Conservation (phyloP, 495 filamentous ascomycete genomes). For the Friedmanniomyces simplex region DNA sequence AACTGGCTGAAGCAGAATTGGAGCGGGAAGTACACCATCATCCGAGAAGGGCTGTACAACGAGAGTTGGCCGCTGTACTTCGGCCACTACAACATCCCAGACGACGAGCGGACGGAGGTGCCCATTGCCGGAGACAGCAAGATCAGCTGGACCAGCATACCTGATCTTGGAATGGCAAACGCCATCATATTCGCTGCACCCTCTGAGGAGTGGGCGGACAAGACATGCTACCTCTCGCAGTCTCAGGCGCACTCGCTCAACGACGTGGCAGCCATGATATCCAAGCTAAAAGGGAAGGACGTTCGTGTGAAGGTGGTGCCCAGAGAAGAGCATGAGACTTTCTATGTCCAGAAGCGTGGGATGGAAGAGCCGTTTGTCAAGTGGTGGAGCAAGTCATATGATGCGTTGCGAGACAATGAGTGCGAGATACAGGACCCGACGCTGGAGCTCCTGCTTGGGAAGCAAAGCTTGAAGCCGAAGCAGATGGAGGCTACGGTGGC, state of each 20-base stretch:
- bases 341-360: too few relatives aligned
- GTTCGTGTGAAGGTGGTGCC: too few relatives aligned
- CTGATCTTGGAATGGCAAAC: slow-evolving; percentile 36
- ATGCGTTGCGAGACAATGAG: too few relatives aligned
- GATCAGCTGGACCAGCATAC: slow-evolving; percentile 37
- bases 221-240: slow-evolving; percentile 34
- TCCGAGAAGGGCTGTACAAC: slow-evolving; percentile 56
- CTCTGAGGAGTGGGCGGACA: slow-evolving; percentile 26
- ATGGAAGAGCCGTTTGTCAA: too few relatives aligned
- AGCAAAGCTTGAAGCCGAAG: too few relatives aligned
- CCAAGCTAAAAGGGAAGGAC: slow-evolving; percentile 21
- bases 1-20: slow-evolving; percentile 36
- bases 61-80: slow-evolving; percentile 63
- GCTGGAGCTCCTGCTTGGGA: too few relatives aligned
- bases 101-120: slow-evolving; percentile 27
- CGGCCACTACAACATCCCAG: slow-evolving; percentile 43
- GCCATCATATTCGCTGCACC: slow-evolving; percentile 29
- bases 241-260: slow-evolving; percentile 23
- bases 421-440: too few relatives aligned
- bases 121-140: slow-evolving; percentile 34
- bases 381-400: too few relatives aligned
- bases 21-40: slow-evolving; percentile 38
- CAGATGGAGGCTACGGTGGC: too few relatives aligned
- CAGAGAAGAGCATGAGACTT: too few relatives aligned
- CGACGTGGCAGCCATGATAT: slow-evolving; percentile 32